Evolutionary conservation across 2,329 filamentous ascomycete genomes (phyloP).

Genomic region (Aspergillus novofumigatus): DNA sequence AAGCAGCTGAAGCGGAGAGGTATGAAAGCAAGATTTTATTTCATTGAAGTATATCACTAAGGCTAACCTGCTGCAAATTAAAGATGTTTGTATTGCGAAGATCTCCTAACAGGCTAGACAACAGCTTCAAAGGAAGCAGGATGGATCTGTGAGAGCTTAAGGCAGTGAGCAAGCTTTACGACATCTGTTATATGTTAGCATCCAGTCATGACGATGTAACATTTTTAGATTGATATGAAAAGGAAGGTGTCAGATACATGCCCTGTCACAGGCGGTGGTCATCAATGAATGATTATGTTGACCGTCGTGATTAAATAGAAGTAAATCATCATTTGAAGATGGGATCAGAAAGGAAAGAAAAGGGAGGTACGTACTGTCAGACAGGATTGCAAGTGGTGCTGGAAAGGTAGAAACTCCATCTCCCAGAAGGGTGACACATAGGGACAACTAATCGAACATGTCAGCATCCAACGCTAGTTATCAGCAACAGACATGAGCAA

Average conservation of each 20-base stretch:
- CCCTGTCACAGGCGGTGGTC: slow-evolving; percentile 75
- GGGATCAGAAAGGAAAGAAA: slow-evolving; percentile 4
- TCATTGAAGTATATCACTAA: neutral
- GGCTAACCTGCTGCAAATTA: neutral
- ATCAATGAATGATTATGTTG: slow-evolving; percentile 78
- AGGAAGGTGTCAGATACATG: slow-evolving; percentile 37
- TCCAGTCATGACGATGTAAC: slow-evolving; percentile 12
- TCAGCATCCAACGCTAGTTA: slow-evolving; percentile 25
- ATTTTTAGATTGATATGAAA: slow-evolving; percentile 1
- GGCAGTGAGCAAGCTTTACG: neutral
- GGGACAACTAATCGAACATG: slow-evolving; percentile 15
- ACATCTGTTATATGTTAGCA: slow-evolving; percentile 1
- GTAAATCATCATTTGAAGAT: slow-evolving; percentile 63
- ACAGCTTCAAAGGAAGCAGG: neutral
- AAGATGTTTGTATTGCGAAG: neutral
- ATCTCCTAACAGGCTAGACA: neutral
- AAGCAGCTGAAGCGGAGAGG: neutral
- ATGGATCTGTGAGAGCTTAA: neutral
- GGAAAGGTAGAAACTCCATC: neutral
- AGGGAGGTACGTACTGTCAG: slow-evolving; percentile 18
- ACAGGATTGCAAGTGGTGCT: neutral
- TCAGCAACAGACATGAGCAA: slow-evolving; percentile 12
- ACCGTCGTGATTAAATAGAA: slow-evolving; percentile 74
- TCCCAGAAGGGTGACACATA: neutral
- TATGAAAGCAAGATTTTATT: neutral